A percentile compares a stretch with the other conserved stretches of the same genome.
Evolutionary conservation across 1,139 yeast genomes (phyloP).

Genomic region (Sugiyamaella neomexicana): DNA sequence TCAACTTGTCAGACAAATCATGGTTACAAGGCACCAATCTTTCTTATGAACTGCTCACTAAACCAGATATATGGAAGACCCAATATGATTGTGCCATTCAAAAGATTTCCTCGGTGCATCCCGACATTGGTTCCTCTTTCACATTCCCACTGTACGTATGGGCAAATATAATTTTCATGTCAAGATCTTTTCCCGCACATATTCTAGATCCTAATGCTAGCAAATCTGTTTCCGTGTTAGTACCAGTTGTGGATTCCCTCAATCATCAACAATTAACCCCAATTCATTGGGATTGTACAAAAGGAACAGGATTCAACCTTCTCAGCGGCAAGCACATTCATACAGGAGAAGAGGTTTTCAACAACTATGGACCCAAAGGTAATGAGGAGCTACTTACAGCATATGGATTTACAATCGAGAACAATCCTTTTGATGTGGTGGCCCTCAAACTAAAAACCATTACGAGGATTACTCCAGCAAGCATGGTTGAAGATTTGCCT

Average conservation of each 20-base stretch:
- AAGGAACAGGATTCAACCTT: slow-evolving; percentile 34
- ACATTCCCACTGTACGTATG: slow-evolving; percentile 56
- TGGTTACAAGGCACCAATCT: slow-evolving; percentile 65
- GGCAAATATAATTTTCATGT: slow-evolving; percentile 68
- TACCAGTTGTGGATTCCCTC: slow-evolving; percentile 76
- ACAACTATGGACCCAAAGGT: slow-evolving; percentile 85
- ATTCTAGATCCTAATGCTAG: slow-evolving; percentile 43
- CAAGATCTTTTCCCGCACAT: slow-evolving; percentile 72
- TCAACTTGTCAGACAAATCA: slow-evolving; percentile 45
- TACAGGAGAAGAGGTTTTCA: slow-evolving; percentile 56
- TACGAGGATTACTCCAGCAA: background rate
- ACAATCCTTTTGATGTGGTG: slow-evolving; percentile 63
- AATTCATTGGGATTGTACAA: slow-evolving; percentile 61
- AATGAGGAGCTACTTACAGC: slow-evolving; percentile 66
- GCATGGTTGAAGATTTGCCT: slow-evolving; percentile 18
- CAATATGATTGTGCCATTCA: slow-evolving; percentile 33
- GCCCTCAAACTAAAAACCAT: slow-evolving; percentile 45
- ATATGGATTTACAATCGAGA: slow-evolving; percentile 66
- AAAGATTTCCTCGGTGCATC: slow-evolving; percentile 8
- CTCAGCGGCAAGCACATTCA: slow-evolving; percentile 31
- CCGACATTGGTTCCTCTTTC: slow-evolving; percentile 11
- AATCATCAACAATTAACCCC: slow-evolving; percentile 65
- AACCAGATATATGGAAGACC: slow-evolving; percentile 34
- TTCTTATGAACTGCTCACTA: slow-evolving; percentile 36
- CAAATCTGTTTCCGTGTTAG: slow-evolving; percentile 56